phyloP scores from a whole-genome alignment of 176 grass and related monocot genomes.

The Sorghum bicolor region DNA sequence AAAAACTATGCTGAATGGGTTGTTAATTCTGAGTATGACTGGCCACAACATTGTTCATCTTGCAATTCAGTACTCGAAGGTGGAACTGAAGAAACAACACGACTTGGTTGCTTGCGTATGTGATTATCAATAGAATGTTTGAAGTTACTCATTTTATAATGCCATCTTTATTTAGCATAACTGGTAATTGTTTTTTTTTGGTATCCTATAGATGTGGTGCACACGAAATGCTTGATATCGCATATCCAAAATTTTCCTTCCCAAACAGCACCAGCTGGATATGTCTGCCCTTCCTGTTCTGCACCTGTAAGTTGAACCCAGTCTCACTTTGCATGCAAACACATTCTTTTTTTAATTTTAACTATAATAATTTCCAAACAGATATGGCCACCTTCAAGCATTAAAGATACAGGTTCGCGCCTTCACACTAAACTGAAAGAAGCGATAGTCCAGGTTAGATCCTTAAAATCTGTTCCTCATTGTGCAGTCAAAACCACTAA shows the following conservation, averaged over 20 bases:
- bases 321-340: neutral
- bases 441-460: conserved; percentile 68
- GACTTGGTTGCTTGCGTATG: conserved; percentile 99
- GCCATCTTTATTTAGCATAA: conserved; percentile 26
- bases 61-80: conserved; percentile 78
- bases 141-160: conserved; percentile 27
- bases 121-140: conserved; percentile 35
- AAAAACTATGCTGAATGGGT: conserved; percentile 99
- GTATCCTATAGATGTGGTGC: conserved; percentile 67
- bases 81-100: conserved; percentile 74
- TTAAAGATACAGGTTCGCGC: conserved; percentile 88
- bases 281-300: conserved; percentile 83
- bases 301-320: conserved; percentile 57
- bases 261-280: conserved; percentile 92
- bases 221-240: conserved; percentile 88
- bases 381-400: conserved; percentile 96
- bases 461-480: conserved; percentile 12
- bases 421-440: conserved; percentile 88
- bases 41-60: conserved; percentile 84
- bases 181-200: neutral
- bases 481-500: conserved; percentile 5
- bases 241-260: conserved; percentile 70
- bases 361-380: conserved; percentile 25
- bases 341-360: conserved; percentile 26
- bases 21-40: conserved; percentile 93